These are phyloP conservation scores for Pyrus bretschneideri DNA, from an alignment of 306 rosid genomes.

Conservation along the genomic window DNA sequence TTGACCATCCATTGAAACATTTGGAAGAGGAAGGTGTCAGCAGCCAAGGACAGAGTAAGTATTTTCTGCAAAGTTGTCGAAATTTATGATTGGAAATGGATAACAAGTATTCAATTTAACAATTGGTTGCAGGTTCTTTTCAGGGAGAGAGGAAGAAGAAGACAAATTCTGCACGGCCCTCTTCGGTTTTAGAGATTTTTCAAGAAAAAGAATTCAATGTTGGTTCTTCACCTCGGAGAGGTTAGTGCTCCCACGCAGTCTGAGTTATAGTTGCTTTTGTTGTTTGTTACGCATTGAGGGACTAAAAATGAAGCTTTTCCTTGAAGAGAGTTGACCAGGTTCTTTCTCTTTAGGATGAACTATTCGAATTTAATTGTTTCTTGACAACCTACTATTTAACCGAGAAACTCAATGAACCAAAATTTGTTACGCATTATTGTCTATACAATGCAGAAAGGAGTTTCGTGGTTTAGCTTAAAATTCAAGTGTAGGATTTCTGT, in stretches of 20 bases:
- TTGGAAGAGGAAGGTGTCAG: conserved; percentile 23
- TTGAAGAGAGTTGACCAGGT: neutral
- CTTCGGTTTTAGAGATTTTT: conserved; percentile 19
- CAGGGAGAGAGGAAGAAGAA: conserved; percentile 12
- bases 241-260: conserved; percentile 28
- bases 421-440: neutral
- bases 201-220: conserved; percentile 21
- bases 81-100: conserved; percentile 8
- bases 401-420: neutral
- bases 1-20: conserved; percentile 16
- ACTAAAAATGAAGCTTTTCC: neutral
- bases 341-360: neutral
- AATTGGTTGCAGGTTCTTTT: conserved; percentile 21
- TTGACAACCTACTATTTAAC: neutral
- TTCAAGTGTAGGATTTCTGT: neutral
- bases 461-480: neutral
- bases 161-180: conserved; percentile 2
- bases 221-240: conserved; percentile 36
- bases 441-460: neutral
- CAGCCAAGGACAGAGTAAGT: conserved; percentile 17
- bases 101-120: conserved; percentile 10
- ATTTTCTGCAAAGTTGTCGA: conserved; percentile 20
- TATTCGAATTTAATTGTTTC: neutral
- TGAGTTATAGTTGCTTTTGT: conserved; percentile 6
- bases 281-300: neutral